Evolutionary conservation across 129 eudicot species (phyloP).

Genomic region (Rutidosis leptorrhynchoides): DNA sequence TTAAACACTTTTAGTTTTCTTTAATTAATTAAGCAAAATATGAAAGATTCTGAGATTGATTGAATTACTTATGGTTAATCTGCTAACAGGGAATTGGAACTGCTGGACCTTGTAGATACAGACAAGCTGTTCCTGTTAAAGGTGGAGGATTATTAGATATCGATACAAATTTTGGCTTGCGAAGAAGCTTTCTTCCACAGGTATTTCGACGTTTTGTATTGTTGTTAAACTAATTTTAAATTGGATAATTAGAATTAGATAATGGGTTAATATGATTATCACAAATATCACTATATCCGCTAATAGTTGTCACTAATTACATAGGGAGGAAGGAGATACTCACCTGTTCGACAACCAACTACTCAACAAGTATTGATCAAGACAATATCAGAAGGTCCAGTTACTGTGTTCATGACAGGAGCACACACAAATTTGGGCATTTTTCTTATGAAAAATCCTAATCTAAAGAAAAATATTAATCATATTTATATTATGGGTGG

Average conservation of each 20-base stretch:
- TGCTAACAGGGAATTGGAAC: conserved; percentile 53
- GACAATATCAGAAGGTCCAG: conserved; percentile 61
- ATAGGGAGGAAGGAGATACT: conserved; percentile 49
- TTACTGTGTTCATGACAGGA: conserved; percentile 52
- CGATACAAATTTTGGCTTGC: conserved; percentile 65
- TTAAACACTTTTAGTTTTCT: neutral
- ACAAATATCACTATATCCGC: too few species aligned
- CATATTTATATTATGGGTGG: conserved; percentile 91
- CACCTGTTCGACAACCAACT: conserved; percentile 61
- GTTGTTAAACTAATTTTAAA: too few species aligned
- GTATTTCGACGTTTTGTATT: conserved; percentile 27
- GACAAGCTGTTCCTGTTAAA: conserved; percentile 78
- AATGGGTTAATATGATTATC: too few species aligned
- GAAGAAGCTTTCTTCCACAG: conserved; percentile 85
- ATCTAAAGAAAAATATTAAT: conserved; percentile 69
- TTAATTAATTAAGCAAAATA: neutral
- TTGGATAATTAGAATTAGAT: too few species aligned
- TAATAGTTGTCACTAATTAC: too few species aligned
- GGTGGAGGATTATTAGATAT: conserved; percentile 65
- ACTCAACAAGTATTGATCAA: conserved; percentile 72
- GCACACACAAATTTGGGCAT: conserved; percentile 63
- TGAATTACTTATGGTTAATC: neutral
- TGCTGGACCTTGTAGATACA: conserved; percentile 74
- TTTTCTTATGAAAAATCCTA: conserved; percentile 65
- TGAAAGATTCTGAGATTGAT: neutral